Evolutionary conservation across 2,329 filamentous ascomycete species (phyloP).

Genomic region (Colletotrichum echinochloae): DNA sequence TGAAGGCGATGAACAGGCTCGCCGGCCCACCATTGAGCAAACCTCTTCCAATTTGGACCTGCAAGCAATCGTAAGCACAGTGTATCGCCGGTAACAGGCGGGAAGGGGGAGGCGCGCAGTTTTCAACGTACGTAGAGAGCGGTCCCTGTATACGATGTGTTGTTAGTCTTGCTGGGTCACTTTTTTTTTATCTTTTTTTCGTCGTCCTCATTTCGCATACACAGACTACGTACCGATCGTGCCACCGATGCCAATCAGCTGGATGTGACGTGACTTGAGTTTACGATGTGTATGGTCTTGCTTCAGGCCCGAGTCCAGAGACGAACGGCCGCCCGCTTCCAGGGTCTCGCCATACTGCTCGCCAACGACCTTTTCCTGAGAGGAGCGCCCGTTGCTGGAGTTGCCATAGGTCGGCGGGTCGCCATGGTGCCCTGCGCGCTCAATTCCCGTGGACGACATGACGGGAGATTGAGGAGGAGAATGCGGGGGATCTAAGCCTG

Average conservation of each 20-base stretch:
- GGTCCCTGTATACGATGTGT: constrained; percentile 22
- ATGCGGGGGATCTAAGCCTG: constrained; percentile 13
- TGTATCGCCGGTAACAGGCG: not conserved
- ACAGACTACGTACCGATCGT: constrained; percentile 71
- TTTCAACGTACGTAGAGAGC: constrained; percentile 37
- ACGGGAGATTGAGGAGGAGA: not conserved
- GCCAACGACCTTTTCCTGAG: constrained; percentile 34
- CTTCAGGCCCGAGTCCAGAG: constrained; percentile 34
- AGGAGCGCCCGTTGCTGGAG: constrained; percentile 11
- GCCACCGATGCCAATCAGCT: constrained; percentile 72
- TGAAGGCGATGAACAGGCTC: constrained; percentile 69
- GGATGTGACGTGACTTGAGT: constrained; percentile 68
- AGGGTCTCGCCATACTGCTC: constrained; percentile 27
- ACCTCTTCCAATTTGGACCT: constrained; percentile 68
- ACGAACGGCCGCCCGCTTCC: constrained; percentile 31
- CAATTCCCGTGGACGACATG: constrained; percentile 44
- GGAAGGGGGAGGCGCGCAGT: not conserved
- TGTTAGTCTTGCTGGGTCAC: constrained; percentile 1
- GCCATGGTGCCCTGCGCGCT: constrained; percentile 35
- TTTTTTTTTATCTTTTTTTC: too few species aligned
- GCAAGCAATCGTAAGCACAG: constrained; percentile 34
- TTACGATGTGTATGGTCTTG: constrained; percentile 62
- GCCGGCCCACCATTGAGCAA: constrained; percentile 70
- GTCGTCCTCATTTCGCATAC: constrained; percentile 29
- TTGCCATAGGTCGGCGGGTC: constrained; percentile 26